Evolutionary conservation across 2,329 filamentous ascomycete species (phyloP), one percentile per base, ranked within the genome.

Genomic region (Talaromyces sp.): DNA sequence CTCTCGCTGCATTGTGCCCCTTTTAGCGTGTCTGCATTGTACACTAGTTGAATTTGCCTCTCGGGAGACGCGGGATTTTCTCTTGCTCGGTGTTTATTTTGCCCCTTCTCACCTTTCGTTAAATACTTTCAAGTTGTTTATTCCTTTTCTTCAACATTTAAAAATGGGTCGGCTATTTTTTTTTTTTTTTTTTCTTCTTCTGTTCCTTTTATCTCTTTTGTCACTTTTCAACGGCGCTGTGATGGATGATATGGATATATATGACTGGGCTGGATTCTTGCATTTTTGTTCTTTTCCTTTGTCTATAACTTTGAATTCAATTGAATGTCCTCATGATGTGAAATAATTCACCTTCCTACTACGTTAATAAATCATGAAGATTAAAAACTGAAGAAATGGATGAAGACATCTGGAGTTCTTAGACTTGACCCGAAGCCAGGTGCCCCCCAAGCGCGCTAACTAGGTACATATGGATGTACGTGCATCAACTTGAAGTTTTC

Each of bases 21-120:
- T 66, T 67, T 67, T 67, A 69, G 68, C 67, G 59, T 61, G 42
- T 52, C 59, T 58, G 58, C 66, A 60, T 64, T 66, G 62, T 65
- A 63, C 52, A 63, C 51, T 62, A 61, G 57, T 55, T 51, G 42
- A 35, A 22, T 54, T 60, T 51, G 46, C 55, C 37, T 24, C 41
- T 32, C 53, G 40, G 45, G 54, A 36, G 52, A 58, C 36, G 30
- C 27, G 17, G 48, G 35, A 37, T 47, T 39, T 19, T 49, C 22
- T 39, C 30, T 30, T 43, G 37, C 44, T 52, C n/a, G 40, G 44
- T 45, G 24, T 43, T 43, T 45, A 51, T 63, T 42, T 44, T 39
- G 45, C 42, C 47, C 24, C 30, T 42, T 42, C 39, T 47, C 54
- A 43, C 33, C 41, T 51, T 46, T 54, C 51, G 29, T 45, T 53